These are phyloP conservation scores for Yamadazyma dendronema DNA, from an alignment of 1,139 yeast species.

Conservation along the genomic window DNA sequence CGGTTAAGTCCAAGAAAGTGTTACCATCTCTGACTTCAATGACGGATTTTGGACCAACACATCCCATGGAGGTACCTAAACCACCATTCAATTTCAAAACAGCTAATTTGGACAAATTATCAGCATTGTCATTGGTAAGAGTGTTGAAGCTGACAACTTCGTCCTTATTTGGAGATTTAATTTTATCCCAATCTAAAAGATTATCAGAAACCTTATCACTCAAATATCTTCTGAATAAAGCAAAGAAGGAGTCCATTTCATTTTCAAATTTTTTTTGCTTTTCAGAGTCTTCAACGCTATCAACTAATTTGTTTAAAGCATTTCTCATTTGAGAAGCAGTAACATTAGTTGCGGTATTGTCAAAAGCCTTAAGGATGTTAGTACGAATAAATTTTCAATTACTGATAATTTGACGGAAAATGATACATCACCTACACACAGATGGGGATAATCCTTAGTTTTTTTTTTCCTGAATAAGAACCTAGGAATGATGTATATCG, in stretches of 20 bases:
- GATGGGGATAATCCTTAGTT: background rate
- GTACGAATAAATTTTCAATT: constrained; percentile 1
- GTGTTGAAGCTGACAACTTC: constrained; percentile 81
- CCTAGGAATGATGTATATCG: background rate
- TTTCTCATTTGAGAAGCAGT: constrained; percentile 99
- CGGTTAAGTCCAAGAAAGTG: constrained; percentile 91
- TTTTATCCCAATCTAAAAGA: constrained; percentile 91
- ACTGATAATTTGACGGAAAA: constrained; percentile 1
- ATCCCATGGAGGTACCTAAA: constrained; percentile 98
- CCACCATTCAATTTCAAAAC: constrained; percentile 97
- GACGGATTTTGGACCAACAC: constrained; percentile 98
- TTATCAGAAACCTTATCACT: constrained; percentile 85
- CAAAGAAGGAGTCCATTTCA: constrained; percentile 94
- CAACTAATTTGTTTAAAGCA: constrained; percentile 86
- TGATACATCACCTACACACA: background rate
- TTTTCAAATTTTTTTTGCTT: constrained; percentile 68
- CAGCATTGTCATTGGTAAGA: constrained; percentile 36
- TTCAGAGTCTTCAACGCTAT: constrained; percentile 63
- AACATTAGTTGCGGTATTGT: constrained; percentile 90
- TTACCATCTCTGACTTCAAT: constrained; percentile 98
- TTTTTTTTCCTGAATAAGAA: background rate
- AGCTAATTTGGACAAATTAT: constrained; percentile 78
- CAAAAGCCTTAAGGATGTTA: constrained; percentile 65
- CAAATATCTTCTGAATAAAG: constrained; percentile 88
- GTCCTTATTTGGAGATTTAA: constrained; percentile 80